phyloP scores from a whole-genome alignment of 495 filamentous ascomycete genomes.

The Hyaloscypha bicolor region DNA sequence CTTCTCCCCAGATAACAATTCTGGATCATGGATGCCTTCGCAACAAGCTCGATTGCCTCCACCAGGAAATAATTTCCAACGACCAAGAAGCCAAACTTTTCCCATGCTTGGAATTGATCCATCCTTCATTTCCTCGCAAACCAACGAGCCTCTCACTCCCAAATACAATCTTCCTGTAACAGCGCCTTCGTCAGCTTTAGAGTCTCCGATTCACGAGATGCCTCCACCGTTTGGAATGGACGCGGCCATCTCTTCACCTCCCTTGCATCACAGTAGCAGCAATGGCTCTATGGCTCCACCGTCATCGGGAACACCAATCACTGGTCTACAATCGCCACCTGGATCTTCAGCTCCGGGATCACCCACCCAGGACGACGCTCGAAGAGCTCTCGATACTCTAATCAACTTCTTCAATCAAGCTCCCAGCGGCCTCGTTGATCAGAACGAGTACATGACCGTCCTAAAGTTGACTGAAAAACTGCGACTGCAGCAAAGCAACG shows the following conservation, averaged over 20 bases:
- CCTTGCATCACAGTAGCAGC: constrained; percentile 56
- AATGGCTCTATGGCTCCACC: constrained; percentile 51
- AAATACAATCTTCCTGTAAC: constrained; percentile 63
- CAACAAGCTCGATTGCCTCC: constrained; percentile 64
- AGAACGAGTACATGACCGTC: constrained; percentile 82
- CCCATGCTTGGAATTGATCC: constrained; percentile 71
- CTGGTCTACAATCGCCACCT: constrained; percentile 41
- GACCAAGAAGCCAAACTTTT: constrained; percentile 91
- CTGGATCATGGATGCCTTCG: constrained; percentile 68
- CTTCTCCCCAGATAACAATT: constrained; percentile 75
- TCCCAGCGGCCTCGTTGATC: constrained; percentile 66
- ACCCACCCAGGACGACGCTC: constrained; percentile 88
- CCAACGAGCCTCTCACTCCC: constrained; percentile 63
- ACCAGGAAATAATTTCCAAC: constrained; percentile 59
- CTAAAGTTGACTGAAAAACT: constrained; percentile 87
- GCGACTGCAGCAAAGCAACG: constrained; percentile 61
- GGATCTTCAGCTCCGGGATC: constrained; percentile 55
- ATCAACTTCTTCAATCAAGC: constrained; percentile 83
- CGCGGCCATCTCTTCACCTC: constrained; percentile 51
- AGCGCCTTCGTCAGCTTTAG: constrained; percentile 62
- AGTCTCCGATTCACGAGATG: constrained; percentile 69
- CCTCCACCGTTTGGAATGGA: constrained; percentile 53
- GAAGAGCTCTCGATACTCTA: constrained; percentile 80
- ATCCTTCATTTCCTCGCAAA: constrained; percentile 67
- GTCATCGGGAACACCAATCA: constrained; percentile 44